A percentile compares a stretch with the other conserved stretches of the same genome.
Evolutionary conservation across 768 basidiomycete genomes (phyloP).

Genomic region (Strobilomyces confusus): DNA sequence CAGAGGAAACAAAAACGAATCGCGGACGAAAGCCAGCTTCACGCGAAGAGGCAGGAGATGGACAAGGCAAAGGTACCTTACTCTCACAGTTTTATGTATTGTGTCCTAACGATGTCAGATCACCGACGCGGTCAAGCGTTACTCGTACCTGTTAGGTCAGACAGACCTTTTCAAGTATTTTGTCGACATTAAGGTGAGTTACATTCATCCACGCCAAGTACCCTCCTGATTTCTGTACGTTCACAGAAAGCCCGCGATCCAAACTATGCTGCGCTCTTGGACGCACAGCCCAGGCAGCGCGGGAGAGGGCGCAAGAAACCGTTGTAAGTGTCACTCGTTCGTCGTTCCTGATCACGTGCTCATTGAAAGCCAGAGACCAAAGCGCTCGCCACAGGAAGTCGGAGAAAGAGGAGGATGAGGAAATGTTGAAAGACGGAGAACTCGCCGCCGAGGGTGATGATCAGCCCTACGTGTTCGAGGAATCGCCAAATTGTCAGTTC

Average conservation of each 20-base stretch:
- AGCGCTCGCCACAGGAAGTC: slow-evolving; percentile 86
- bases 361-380: slow-evolving; percentile 50
- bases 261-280: slow-evolving; percentile 78
- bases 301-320: slow-evolving; percentile 84
- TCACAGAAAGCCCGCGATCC: slow-evolving; percentile 71
- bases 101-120: slow-evolving; percentile 46
- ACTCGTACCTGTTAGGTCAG: slow-evolving; percentile 96
- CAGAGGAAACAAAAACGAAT: slow-evolving; percentile 55
- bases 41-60: slow-evolving; percentile 74
- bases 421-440: slow-evolving; percentile 85
- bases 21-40: slow-evolving; percentile 65
- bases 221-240: neutral
- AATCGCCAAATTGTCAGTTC: slow-evolving; percentile 79
- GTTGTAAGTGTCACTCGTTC: slow-evolving; percentile 40
- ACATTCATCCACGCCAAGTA: neutral
- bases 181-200: slow-evolving; percentile 85
- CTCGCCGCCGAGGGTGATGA: slow-evolving; percentile 77
- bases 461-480: slow-evolving; percentile 91
- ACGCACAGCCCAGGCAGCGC: slow-evolving; percentile 81
- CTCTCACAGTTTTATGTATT: neutral
- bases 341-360: neutral
- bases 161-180: slow-evolving; percentile 98
- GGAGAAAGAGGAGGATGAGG: slow-evolving; percentile 98
- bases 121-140: slow-evolving; percentile 91
- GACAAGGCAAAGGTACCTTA: slow-evolving; percentile 77